Base-by-base conservation (phyloP, 1,284 basidiomycete species). In the Porodaedalea pini region DNA sequence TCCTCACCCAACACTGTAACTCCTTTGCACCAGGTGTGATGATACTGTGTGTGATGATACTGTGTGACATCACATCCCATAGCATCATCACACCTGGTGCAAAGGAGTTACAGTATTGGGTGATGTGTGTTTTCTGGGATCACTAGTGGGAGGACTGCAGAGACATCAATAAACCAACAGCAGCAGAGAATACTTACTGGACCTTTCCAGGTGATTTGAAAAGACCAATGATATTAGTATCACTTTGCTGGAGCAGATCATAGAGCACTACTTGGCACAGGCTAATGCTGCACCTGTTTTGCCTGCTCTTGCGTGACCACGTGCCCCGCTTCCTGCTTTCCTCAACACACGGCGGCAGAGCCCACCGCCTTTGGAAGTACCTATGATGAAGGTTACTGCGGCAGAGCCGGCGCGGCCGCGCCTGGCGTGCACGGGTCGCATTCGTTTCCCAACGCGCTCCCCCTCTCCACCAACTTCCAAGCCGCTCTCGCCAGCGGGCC, bases 191-290 rank as follows among this genome's bases (percentile, higher is more conserved):
- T n/a, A n/a, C n/a, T n/a, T n/a, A n/a, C n/a, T n/a, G n/a, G n/a
- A n/a, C n/a, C n/a, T n/a, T n/a, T n/a, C n/a, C n/a, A n/a, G n/a
- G n/a, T n/a, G n/a, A n/a, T n/a, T n/a, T n/a, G n/a, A n/a, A n/a
- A n/a, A n/a, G n/a, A n/a, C n/a, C n/a, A n/a, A n/a, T n/a, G n/a
- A n/a, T n/a, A n/a, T n/a, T n/a, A n/a, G n/a, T 37, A 63, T 83
- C 34, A 87, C 88, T 11, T 89, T 87, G 15, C 78, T 91, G 58
- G 87, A 88, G 63, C 80, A 90, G 67, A 90, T 90, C 62, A 81
- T 82, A 37, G 82, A 85, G 49, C 84, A 78, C 59, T 65, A 89
- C 62, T 76, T 72, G 61, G 71, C 73, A 29, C 74, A 73, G 27
- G 43, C 29, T 19, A 51, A 59, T 19, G n/a, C 34, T n/a, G 40